Conservation (phyloP, 345 rosid species). For the Lumnitzera littorea region DNA sequence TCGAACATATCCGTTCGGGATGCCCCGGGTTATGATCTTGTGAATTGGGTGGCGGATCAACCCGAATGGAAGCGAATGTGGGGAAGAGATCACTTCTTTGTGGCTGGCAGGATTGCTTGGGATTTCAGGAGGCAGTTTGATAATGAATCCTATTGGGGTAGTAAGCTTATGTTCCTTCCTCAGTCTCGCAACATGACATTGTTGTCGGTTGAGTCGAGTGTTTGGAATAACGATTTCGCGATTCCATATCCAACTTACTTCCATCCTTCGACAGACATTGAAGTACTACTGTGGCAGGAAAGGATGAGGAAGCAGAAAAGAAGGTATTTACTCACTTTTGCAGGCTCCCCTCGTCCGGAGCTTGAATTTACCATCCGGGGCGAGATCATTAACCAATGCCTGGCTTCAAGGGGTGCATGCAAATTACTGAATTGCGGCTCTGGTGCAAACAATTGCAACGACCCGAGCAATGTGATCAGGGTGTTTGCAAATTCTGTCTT, state of each 20-base stretch:
- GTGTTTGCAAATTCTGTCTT: conserved; percentile 48
- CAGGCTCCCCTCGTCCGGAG: conserved; percentile 58
- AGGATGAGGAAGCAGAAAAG: conserved; percentile 30
- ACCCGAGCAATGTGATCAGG: conserved; percentile 53
- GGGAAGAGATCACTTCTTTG: conserved; percentile 64
- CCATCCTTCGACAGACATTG: conserved; percentile 39
- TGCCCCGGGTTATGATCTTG: conserved; percentile 32
- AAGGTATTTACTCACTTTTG: conserved; percentile 44
- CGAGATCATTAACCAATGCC: conserved; percentile 54
- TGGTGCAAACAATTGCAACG: conserved; percentile 38
- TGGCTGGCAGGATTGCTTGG: conserved; percentile 68
- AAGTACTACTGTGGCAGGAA: conserved; percentile 46
- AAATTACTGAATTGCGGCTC: conserved; percentile 48
- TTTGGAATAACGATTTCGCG: conserved; percentile 62
- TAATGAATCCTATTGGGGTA: conserved; percentile 58
- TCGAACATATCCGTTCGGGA: conserved; percentile 39
- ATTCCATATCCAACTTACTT: conserved; percentile 59
- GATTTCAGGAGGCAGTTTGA: conserved; percentile 59
- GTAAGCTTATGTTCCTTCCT: conserved; percentile 57
- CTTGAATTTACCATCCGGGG: conserved; percentile 44
- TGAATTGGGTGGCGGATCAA: conserved; percentile 35
- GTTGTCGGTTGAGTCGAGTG: conserved; percentile 53
- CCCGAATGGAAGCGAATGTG: conserved; percentile 50
- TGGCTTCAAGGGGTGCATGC: conserved; percentile 32
- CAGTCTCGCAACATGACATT: conserved; percentile 55